Evolutionary conservation across 1,139 yeast species (phyloP).

Genomic region (Barnettozyma hawaiiensis): DNA sequence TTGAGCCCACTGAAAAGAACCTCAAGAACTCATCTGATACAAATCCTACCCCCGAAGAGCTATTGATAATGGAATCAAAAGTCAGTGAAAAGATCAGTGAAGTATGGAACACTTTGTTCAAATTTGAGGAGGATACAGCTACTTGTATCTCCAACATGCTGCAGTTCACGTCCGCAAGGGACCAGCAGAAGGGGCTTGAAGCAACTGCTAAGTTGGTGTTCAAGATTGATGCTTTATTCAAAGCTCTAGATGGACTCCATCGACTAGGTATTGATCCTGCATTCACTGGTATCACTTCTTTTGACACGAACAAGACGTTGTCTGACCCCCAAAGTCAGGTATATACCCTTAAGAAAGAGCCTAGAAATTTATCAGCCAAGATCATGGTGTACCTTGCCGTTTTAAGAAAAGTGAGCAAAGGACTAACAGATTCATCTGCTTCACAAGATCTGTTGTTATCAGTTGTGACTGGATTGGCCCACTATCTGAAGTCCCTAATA

Average conservation of each 20-base stretch:
- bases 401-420: slow-evolving; percentile 49
- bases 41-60: slow-evolving; percentile 44
- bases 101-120: slow-evolving; percentile 85
- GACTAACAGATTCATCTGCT: slow-evolving; percentile 26
- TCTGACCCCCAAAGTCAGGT: slow-evolving; percentile 9
- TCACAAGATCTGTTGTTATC: slow-evolving; percentile 68
- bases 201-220: slow-evolving; percentile 72
- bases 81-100: slow-evolving; percentile 67
- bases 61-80: slow-evolving; percentile 54
- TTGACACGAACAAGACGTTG: slow-evolving; percentile 8
- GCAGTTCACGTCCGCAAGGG: slow-evolving; percentile 72
- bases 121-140: slow-evolving; percentile 91
- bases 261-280: slow-evolving; percentile 29
- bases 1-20: slow-evolving; percentile 26
- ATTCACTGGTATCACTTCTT: slow-evolving; percentile 10
- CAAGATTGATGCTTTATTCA: slow-evolving; percentile 70
- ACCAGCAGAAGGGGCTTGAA: slow-evolving; percentile 62
- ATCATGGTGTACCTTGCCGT: slow-evolving; percentile 72
- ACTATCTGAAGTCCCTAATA: slow-evolving; percentile 78
- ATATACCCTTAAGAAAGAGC: slow-evolving; percentile 48
- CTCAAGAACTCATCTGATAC: slow-evolving; percentile 15
- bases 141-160: slow-evolving; percentile 90
- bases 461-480: slow-evolving; percentile 89
- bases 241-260: slow-evolving; percentile 60
- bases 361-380: slow-evolving; percentile 81